Base-by-base conservation (phyloP, 1,139 yeast genomes). In the Magnusiomyces clavatus region DNA sequence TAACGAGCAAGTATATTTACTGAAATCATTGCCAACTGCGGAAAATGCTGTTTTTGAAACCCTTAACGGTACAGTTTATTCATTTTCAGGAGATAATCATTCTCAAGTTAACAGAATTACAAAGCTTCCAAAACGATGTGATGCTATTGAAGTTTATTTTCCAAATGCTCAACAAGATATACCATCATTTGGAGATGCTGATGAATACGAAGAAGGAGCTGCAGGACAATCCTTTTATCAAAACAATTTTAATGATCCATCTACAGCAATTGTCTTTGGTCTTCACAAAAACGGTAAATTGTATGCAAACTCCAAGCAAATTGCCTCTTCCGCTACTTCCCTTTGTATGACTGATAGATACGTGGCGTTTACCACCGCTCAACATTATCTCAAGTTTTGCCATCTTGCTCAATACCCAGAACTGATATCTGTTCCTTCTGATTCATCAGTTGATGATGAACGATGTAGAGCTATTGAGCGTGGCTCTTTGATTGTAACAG, bases 391-490 rank as follows among this genome's bases (percentile, higher is more conserved):
- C 57, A 86, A 90, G 64, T 89, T 94, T 62, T 78, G 88, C 43
- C 97, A 89, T 67, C 72, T 90, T 63, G 62, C 76, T 0, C 69
- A 71, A 2, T 24, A 24, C 8, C 69, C 60, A 2, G 64, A 60
- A 4, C 63, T 62, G 4, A 65, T 54, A 64, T 56, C 53, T 8
- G 64, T 65, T 10, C 68, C 67, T 2, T 65, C 68, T 13, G 68
- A 73, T 56, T 65, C 67, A 51, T 65, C 65, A 40, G 68, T 66
- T 5, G 61, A 62, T 39, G 96, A 89, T 66, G 98, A 92, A 69
- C 80, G 97, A 69, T 76, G 86, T 20, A 80, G 99, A 60, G 81
- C 83, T 53, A 83, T 94, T 52, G 99, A 94, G 69, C 77, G 97
- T 57, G 98, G 98, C 1, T 87, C 97, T 0, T 62, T 85, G 36